These are phyloP conservation scores for Trichoderma polysporum DNA, from an alignment of 2,329 filamentous ascomycete species.

Conservation along the genomic window DNA sequence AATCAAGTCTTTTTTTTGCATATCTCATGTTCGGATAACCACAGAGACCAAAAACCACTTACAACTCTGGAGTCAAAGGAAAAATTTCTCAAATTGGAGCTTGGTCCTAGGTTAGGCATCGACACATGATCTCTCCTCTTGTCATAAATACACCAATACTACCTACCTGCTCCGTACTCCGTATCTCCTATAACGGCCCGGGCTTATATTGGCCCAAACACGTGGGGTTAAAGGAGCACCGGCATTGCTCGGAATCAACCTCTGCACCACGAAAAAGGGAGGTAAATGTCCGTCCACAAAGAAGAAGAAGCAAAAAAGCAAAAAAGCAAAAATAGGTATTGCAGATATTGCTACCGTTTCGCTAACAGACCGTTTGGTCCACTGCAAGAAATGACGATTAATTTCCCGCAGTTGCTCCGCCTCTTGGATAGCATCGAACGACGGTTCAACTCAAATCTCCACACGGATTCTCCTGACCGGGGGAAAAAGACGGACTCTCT, in stretches of 20 bases:
- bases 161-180: not conserved
- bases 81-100: not conserved
- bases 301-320: not conserved
- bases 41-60: not conserved
- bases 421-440: not conserved
- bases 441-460: not conserved
- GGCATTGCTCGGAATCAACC: constrained; percentile 11
- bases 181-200: not conserved
- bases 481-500: not conserved
- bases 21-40: not conserved
- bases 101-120: constrained; percentile 2
- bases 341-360: not conserved
- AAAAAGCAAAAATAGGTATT: not conserved
- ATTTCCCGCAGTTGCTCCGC: constrained; percentile 14
- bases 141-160: not conserved
- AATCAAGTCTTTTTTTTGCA: not conserved
- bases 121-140: not conserved
- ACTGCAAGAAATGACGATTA: constrained; percentile 20
- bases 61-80: not conserved
- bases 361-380: constrained; percentile 2
- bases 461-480: constrained; percentile 16
- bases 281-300: not conserved
- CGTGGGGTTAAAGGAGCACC: constrained; percentile 12
- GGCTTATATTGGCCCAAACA: constrained; percentile 7
- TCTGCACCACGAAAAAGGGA: not conserved